Evolutionary conservation across 1,284 basidiomycete genomes (phyloP).

Genomic region (Ustilago vetiveriae): DNA sequence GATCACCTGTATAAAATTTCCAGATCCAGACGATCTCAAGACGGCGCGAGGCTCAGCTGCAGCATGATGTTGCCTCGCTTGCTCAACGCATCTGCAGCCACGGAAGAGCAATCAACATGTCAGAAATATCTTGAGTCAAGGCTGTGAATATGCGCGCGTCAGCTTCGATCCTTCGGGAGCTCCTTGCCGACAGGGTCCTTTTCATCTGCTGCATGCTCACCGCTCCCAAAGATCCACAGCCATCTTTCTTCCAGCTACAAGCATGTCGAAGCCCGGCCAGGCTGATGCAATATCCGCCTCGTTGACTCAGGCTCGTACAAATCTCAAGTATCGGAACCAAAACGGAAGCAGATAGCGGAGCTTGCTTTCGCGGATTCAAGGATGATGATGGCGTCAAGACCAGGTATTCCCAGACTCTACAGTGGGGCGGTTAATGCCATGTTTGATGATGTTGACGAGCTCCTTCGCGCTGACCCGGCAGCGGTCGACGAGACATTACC

Average conservation of each 20-base stretch:
- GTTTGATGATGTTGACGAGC: constrained; percentile 35
- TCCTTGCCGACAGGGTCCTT: constrained; percentile 4
- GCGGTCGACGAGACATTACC: constrained; percentile 7
- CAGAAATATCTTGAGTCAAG: too few relatives aligned
- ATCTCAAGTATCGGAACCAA: too few relatives aligned
- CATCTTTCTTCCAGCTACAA: too few relatives aligned
- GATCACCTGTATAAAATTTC: background rate
- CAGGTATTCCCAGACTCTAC: constrained; percentile 22
- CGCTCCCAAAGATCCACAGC: too few relatives aligned
- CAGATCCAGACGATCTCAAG: background rate
- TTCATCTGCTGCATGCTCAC: too few relatives aligned
- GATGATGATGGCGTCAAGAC: constrained; percentile 31
- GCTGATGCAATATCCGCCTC: too few relatives aligned
- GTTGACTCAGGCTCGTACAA: too few relatives aligned
- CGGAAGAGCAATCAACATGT: too few relatives aligned
- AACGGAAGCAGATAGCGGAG: too few relatives aligned
- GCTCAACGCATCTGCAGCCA: background rate
- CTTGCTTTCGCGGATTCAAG: background rate
- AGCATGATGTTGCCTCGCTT: constrained; percentile 30
- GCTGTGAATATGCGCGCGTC: constrained; percentile 6
- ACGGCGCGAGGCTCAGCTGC: constrained; percentile 2
- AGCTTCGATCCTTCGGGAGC: constrained; percentile 1
- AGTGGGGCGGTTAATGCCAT: constrained; percentile 24
- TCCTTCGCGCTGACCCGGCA: constrained; percentile 3
- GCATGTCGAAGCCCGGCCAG: too few relatives aligned